Base-by-base conservation (phyloP, 2,329 filamentous ascomycete genomes). In the Verticillium zaregamsianum region DNA sequence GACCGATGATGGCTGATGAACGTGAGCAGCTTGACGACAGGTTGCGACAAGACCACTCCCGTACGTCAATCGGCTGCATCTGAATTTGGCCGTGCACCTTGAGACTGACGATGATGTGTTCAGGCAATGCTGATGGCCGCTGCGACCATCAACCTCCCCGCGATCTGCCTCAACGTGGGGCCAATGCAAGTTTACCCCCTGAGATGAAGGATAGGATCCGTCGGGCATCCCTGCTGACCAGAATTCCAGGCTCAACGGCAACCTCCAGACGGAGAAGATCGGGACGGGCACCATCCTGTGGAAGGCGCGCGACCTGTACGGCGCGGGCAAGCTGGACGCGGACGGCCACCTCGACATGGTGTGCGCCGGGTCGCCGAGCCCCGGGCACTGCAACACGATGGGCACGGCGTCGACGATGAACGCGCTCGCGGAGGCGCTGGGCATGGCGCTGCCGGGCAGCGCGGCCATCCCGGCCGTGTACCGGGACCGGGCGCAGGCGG, bases 361-460 rank as follows among this genome's bases (percentile, higher is more conserved):
- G 3, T 62, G 70, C 9, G 64, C 61, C 32, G 70, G 77, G 28
- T 77, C 79, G 12, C 80, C 78, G 1, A 81, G 76, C 2, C 77
- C 72, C 7, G 80, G 78, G 40, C 79, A 81, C 64, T 83, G 81
- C 67, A 82, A 82, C 66, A 82, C 80, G 17, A 83, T 83, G 81
- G 80, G 80, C 57, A 83, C 81, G 17, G 81, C 81, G 2, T 80
- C 78, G 7, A 83, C 80, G 0, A 82, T 83, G 79, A 82, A 82
- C 64, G 79, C 80, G 1, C 73, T 82, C 2, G 79, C 80, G 57
- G 81, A 83, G 66, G 80, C 80, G 3, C 71, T 84, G 4, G 81
- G 82, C 37, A 82, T 84, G 78, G 78, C 80, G 0, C 73, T 84
- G 0, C 80, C 80, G 0, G 81, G 80, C 1, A 81, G 80, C 3